Percentiles rank a stretch among this genome's conserved stretches.
Evolutionary conservation across 2,329 filamentous ascomycete species (phyloP).

Genomic region (Knufia petricola): DNA sequence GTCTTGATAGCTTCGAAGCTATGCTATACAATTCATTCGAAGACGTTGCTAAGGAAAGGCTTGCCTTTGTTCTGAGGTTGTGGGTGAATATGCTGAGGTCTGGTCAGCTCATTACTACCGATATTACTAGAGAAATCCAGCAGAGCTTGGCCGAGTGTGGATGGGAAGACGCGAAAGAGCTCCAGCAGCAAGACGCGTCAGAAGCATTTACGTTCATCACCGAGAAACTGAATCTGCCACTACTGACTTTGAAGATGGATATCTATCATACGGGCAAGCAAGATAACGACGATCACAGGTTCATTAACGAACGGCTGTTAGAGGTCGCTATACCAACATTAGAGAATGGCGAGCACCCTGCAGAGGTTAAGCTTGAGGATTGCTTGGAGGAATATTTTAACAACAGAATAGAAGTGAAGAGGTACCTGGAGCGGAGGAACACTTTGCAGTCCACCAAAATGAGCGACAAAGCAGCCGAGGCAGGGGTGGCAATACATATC

Average conservation of each 20-base stretch:
- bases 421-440: constrained; percentile 57
- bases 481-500: constrained; percentile 30
- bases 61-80: constrained; percentile 69
- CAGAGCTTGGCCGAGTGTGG: constrained; percentile 74
- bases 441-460: constrained; percentile 41
- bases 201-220: constrained; percentile 95
- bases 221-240: constrained; percentile 73
- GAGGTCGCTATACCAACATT: constrained; percentile 71
- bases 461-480: constrained; percentile 28
- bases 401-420: constrained; percentile 76
- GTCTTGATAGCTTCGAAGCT: constrained; percentile 80
- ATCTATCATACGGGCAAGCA: constrained; percentile 86
- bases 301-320: constrained; percentile 80
- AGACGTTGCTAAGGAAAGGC: constrained; percentile 60
- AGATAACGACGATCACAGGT: constrained; percentile 83
- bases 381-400: constrained; percentile 95
- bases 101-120: constrained; percentile 73
- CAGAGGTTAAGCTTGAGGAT: constrained; percentile 70
- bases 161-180: constrained; percentile 67
- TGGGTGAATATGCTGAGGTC: constrained; percentile 90
- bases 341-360: constrained; percentile 55
- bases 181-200: constrained; percentile 89
- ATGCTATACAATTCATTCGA: constrained; percentile 75
- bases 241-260: constrained; percentile 86
- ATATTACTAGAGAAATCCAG: constrained; percentile 80